Evolutionary conservation across 306 rosid genomes (phyloP), one percentile per base, ranked within the genome.

Genomic region (Urtica urens): DNA sequence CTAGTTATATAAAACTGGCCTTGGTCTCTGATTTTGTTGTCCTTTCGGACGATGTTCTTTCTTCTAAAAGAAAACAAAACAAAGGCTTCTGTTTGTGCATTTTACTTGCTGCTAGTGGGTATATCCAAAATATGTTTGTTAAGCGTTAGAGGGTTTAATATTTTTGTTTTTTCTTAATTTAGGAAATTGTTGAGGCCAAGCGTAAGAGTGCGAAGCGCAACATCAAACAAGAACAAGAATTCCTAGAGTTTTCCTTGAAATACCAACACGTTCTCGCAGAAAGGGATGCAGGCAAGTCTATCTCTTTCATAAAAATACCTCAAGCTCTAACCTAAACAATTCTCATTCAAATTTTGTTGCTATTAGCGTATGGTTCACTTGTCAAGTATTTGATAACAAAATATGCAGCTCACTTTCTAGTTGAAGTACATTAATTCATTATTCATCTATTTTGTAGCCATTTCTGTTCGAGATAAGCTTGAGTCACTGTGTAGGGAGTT

Each of bases 401-500:
- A n/a, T n/a, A n/a, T n/a, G n/a, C n/a, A n/a, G n/a, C n/a, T n/a
- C n/a, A n/a, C n/a, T n/a, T n/a, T n/a, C n/a, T n/a, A n/a, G n/a
- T n/a, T n/a, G n/a, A n/a, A n/a, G n/a, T n/a, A n/a, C n/a, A n/a
- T n/a, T n/a, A n/a, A n/a, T n/a, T 55, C 55, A 2, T 44, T 3
- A n/a, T 16, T 16, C 22, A 65, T 57, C 30, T 23, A 29, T 53
- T 37, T 38, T 71, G 65, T 52, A 90, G 97, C 84, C 64, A 73
- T 78, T 74, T 55, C 83, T 67, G 87, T 84, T 18, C 86, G 93
- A 64, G 95, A 79, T 51, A 84, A 84, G 78, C 90, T 90, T 44
- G 97, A 90, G 72, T 90, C 97, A 27, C 71, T 90, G 37, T 84
- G 95, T 63, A 78, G 97, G 75, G 97, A 90, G 77, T 67, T 90